Base-by-base conservation (phyloP, 2,329 filamentous ascomycete species). In the Didymella keratinophila region DNA sequence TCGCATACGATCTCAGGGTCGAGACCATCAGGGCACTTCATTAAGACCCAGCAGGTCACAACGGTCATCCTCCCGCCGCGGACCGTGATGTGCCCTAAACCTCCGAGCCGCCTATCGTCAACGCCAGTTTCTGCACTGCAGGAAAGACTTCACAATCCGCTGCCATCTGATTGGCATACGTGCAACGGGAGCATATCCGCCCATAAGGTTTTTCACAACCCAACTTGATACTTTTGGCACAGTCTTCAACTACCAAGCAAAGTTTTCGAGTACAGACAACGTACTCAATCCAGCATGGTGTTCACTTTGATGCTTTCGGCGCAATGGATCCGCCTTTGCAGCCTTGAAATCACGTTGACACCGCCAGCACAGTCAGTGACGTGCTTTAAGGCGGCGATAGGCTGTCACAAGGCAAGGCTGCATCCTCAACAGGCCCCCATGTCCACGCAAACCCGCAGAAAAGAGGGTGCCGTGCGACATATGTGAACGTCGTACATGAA, bases 61-160 rank as follows among this genome's bases (percentile, higher is more conserved):
- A 44, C 37, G 18, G 23, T 14, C 46, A 36, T 45, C 21, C 41
- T 56, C 34, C 52, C 53, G 41, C 46, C 25, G 42, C 42, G 47
- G 46, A 25, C 47, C 47, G 53, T 14, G 16, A 32, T 36, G 32
- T n/a, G 7, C 5, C 21, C 9, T 12, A 21, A 50, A 25, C 14
- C 21, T 41, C 47, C 41, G 39, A 36, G 32, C 21, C 32, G 21
- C 9, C 2, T 11, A 12, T 28, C 21, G 20, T 34, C 6, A 14
- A 20, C 10, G n/a, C 14, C 37, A 16, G 14, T 8, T n/a, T 16
- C 12, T 30, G 32, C 27, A 45, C 23, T 37, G 16, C 41, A 30
- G 30, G 12, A 4, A n/a, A n/a, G n/a, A 30, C n/a, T 23, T 36
- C 11, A 30, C 12, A 4, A 7, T 53, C 42, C 43, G 51, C 43